phyloP scores from a whole-genome alignment of 2,329 filamentous ascomycete genomes.

The Hymenoscyphus repandus region DNA sequence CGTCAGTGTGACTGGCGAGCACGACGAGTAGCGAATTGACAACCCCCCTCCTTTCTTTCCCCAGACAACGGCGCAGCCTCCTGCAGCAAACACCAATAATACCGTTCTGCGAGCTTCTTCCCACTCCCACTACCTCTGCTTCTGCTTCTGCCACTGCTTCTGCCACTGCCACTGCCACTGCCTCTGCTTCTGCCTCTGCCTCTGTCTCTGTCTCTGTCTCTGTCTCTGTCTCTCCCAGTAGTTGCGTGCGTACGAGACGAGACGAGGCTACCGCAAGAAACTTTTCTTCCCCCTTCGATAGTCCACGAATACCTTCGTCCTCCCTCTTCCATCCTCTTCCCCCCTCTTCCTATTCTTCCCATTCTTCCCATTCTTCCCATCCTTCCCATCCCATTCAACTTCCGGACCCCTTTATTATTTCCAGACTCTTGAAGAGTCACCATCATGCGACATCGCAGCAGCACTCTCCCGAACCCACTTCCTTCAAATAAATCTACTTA shows the following conservation, averaged over 20 bases:
- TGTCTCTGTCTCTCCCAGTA: neutral
- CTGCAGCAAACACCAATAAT: too few species aligned
- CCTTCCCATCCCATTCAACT: constrained; percentile 1
- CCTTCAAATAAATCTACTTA: constrained; percentile 12
- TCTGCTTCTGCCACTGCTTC: neutral
- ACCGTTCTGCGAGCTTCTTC: neutral
- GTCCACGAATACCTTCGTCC: neutral
- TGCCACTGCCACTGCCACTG: neutral
- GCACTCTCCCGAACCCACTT: constrained; percentile 15
- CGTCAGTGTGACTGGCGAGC: constrained; percentile 10
- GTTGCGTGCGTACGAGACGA: too few species aligned
- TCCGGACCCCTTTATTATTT: constrained; percentile 2
- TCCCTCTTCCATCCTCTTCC: constrained; percentile 7
- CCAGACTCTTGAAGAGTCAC: constrained; percentile 15
- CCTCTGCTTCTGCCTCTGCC: neutral
- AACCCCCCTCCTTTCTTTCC: neutral
- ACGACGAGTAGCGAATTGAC: neutral
- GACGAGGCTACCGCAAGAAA: neutral
- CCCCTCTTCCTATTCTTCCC: neutral
- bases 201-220: neutral
- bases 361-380: constrained; percentile 1
- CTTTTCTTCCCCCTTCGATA: neutral
- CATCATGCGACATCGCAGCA: constrained; percentile 19
- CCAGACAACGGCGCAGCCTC: neutral
- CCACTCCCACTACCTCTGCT: neutral